Evolutionary conservation across 2,329 filamentous ascomycete species (phyloP).

Genomic region (Penicillium sp.): DNA sequence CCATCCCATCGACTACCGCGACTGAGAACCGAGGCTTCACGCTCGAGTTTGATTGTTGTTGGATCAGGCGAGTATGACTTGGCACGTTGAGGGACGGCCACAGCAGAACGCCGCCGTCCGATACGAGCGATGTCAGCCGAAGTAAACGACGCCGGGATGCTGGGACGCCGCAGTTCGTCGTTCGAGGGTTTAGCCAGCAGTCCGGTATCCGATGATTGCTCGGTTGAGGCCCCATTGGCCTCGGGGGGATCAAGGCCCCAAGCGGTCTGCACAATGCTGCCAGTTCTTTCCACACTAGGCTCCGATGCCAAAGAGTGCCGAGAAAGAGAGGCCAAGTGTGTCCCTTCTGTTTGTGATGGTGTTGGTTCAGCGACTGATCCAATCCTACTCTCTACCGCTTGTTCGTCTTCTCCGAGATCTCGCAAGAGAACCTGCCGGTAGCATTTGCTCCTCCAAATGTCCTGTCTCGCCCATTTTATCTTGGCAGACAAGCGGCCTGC

Average conservation of each 20-base stretch:
- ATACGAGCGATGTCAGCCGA: conserved; percentile 32
- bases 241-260: conserved; percentile 26
- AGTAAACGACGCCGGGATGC: conserved; percentile 32
- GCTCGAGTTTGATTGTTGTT: conserved; percentile 30
- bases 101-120: conserved; percentile 31
- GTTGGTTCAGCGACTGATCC: conserved; percentile 32
- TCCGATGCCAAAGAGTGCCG: conserved; percentile 22
- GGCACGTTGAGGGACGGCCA: conserved; percentile 29
- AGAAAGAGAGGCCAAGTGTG: conserved; percentile 18
- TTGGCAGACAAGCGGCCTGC: conserved; percentile 83
- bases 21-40: conserved; percentile 42
- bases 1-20: conserved; percentile 38
- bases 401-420: conserved; percentile 76
- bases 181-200: conserved; percentile 25
- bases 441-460: conserved; percentile 88
- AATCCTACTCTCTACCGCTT: conserved; percentile 14
- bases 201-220: conserved; percentile 16
- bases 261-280: conserved; percentile 25
- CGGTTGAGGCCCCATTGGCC: conserved; percentile 12
- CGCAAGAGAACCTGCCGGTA: conserved; percentile 83
- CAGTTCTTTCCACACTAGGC: conserved; percentile 21
- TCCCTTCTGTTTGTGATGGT: conserved; percentile 9
- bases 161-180: conserved; percentile 33
- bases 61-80: conserved; percentile 27
- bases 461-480: conserved; percentile 88